Base-by-base conservation (phyloP, 1,284 basidiomycete genomes). In the Ceratobasidium papillatum region DNA sequence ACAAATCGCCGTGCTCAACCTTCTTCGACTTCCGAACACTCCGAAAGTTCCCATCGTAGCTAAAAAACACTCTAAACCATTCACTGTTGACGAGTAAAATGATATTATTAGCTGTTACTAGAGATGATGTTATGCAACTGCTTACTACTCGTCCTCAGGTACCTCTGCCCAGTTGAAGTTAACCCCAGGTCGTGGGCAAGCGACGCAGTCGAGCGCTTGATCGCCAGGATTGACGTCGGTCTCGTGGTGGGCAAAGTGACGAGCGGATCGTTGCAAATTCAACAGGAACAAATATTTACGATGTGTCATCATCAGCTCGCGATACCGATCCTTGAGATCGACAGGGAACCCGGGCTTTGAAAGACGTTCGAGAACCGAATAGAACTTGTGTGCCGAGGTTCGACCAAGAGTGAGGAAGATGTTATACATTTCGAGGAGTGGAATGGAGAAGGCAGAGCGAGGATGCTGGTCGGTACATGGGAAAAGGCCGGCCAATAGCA, bases 11-110 rank as follows among this genome's bases (percentile, higher is more conserved):
- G 1, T 59, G 17, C 9, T 72, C 43, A n/a, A 61, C 36, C 14
- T 59, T 59, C 68, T 72, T 72, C 38, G 7, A n/a, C 68, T 72
- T 72, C 2, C 68, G 56, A n/a, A 59, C 41, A 8, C 41, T 59
- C 17, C 54, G 43, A 25, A 61, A 59, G 30, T 61, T 72, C 0
- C 68, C 56, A 25, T 72, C 68, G 22, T 56, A 72, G 38, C 49
- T 56, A 19, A 72, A 7, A 25, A 41, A 72, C 9, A 30, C 14
- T 14, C 51, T 12, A 58, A 56, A 69, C 51, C 38, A 69, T 2
- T 22, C 1, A n/a, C 52, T 38, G 25, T 25, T 25, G 30, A 54
- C 47, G 19, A 49, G 19, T 3, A 49, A 49, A n/a, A 49, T 19
- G 19, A 49, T 19, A 9, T 49, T 9, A 12, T 49, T 17, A 34